Conservation (phyloP, 2,329 filamentous ascomycete species). For the Dactylellina sp. region DNA sequence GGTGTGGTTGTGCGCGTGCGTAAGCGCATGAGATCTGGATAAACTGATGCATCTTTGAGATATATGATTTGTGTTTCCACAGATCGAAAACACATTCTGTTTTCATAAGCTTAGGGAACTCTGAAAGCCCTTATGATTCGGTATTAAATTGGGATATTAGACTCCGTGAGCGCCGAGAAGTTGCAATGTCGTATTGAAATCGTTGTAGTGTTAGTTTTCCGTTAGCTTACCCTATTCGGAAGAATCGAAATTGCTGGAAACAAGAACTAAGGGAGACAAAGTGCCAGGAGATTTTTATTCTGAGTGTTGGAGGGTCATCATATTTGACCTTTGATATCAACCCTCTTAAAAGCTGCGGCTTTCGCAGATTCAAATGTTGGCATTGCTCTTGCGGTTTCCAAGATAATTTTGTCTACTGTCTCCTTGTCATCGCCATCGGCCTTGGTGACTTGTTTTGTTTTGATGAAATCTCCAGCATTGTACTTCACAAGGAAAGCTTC, state of each 20-base stretch:
- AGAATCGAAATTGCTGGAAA: constrained; percentile 30
- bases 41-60: background rate
- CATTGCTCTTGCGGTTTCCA: constrained; percentile 79
- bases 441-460: constrained; percentile 67
- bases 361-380: constrained; percentile 79
- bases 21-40: background rate
- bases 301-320: constrained; percentile 65
- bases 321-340: constrained; percentile 98
- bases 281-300: background rate
- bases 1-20: no score
- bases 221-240: constrained; percentile 52
- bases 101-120: constrained; percentile 22
- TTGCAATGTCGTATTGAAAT: constrained; percentile 17
- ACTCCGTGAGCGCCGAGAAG: constrained; percentile 19
- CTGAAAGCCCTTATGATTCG: constrained; percentile 15
- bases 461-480: constrained; percentile 77
- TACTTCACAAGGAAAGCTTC: constrained; percentile 89
- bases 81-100: constrained; percentile 17
- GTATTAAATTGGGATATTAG: constrained; percentile 7
- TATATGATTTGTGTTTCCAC: constrained; percentile 11
- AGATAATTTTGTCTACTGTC: constrained; percentile 61
- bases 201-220: constrained; percentile 48
- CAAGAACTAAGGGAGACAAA: constrained; percentile 17
- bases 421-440: constrained; percentile 65
- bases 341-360: constrained; percentile 79